Conservation (phyloP, 768 basidiomycete genomes). For the Podaxis sp. region DNA sequence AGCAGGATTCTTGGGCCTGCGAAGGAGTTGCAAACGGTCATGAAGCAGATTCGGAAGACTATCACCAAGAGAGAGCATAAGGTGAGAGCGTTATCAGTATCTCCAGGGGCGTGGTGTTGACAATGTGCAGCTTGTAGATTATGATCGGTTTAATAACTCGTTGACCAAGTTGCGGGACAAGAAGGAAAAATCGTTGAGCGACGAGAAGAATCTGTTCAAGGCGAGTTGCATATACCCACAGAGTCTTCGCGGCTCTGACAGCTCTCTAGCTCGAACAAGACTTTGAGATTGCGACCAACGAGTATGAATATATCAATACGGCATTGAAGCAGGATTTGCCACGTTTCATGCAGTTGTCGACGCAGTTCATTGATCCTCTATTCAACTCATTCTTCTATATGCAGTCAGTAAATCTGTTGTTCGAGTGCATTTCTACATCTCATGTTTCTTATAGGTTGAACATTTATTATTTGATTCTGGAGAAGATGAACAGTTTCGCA, state of each 20-base stretch:
- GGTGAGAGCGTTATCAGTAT: conserved; percentile 37
- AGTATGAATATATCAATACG: conserved; percentile 92
- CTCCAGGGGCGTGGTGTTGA: conserved; percentile 9
- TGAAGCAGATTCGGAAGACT: conserved; percentile 90
- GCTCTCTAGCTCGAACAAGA: conserved; percentile 85
- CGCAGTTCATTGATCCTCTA: conserved; percentile 93
- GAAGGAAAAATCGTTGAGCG: conserved; percentile 94
- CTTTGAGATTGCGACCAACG: conserved; percentile 87
- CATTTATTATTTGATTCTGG: conserved; percentile 90
- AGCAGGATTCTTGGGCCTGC: conserved; percentile 80
- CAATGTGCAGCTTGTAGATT: conserved; percentile 72
- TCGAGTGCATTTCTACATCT: background rate
- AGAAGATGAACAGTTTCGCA: conserved; percentile 89
- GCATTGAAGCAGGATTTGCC: conserved; percentile 91
- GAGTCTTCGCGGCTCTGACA: background rate
- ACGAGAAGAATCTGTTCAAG: conserved; percentile 98
- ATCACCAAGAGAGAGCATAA: conserved; percentile 98
- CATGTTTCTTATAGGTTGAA: conserved; percentile 62
- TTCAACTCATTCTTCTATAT: conserved; percentile 99
- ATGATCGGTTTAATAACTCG: conserved; percentile 95
- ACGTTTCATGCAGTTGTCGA: conserved; percentile 84
- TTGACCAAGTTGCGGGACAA: conserved; percentile 95
- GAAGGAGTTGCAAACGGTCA: conserved; percentile 83
- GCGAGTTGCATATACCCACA: conserved; percentile 36
- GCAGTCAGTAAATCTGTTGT: conserved; percentile 65